Percentiles rank a stretch among this genome's conserved stretches.
phyloP scores from a whole-genome alignment of 2,329 filamentous ascomycete species.

The Emericellopsis atlantica region DNA sequence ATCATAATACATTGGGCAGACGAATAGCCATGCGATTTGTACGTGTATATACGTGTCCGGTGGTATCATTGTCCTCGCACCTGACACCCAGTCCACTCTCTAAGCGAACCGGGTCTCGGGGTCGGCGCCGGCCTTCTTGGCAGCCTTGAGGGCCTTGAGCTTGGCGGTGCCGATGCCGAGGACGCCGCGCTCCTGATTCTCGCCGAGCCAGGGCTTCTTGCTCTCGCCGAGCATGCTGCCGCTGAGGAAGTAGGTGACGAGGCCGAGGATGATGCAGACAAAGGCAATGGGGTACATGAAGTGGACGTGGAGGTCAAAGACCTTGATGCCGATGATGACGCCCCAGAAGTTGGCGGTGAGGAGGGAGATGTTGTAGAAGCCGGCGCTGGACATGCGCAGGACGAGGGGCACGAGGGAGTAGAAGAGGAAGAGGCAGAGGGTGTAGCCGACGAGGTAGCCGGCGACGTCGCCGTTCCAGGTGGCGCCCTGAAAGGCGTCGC shows the following conservation, averaged over 20 bases:
- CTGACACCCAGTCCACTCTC: too few relatives aligned
- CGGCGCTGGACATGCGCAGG: conserved; percentile 79
- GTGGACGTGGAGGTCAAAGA: conserved; percentile 71
- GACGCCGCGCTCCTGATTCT: conserved; percentile 71
- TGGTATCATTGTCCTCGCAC: too few relatives aligned
- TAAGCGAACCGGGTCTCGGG: conserved; percentile 10
- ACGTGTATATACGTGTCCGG: too few relatives aligned
- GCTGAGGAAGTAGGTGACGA: conserved; percentile 78
- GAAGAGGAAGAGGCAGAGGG: conserved; percentile 69
- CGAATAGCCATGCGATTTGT: too few relatives aligned
- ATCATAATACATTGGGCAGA: too few relatives aligned
- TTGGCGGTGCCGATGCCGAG: conserved; percentile 78
- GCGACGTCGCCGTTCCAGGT: conserved; percentile 56
- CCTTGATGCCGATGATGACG: conserved; percentile 77
- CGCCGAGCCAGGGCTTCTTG: conserved; percentile 89
- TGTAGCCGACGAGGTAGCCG: conserved; percentile 85
- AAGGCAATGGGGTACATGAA: conserved; percentile 95
- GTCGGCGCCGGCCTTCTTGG: conserved; percentile 25
- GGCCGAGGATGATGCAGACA: conserved; percentile 76
- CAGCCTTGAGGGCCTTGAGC: conserved; percentile 53
- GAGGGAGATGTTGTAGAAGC: conserved; percentile 93
- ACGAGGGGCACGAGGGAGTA: conserved; percentile 80
- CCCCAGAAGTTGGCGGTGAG: conserved; percentile 97
- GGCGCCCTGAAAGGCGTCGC: conserved; percentile 51
- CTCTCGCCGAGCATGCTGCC: conserved; percentile 75